Evolutionary conservation across 192 early-diverging fungal species (phyloP), one percentile per base, ranked within the genome.

Genomic region (Coemansia sp.): DNA sequence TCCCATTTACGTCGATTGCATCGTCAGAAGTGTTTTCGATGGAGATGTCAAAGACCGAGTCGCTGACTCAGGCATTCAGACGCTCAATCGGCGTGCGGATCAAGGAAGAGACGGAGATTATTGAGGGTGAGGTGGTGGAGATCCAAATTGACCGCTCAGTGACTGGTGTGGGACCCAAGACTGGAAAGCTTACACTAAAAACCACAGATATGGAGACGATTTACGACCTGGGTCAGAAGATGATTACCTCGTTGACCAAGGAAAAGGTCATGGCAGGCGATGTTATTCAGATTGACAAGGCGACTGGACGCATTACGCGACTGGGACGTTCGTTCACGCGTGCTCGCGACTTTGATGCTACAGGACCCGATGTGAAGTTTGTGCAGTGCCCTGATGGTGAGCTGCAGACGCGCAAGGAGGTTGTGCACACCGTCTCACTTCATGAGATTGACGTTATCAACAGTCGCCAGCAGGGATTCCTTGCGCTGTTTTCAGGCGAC

Each of bases 171-270:
- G 90, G 89, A 4, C 89, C 92, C 55, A 97, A 98, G 85, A 92
- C 93, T 1, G 97, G 97, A 19, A 99, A 99, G 80, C 81, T 99
- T 49, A 99, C 96, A 54, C 75, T 98, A 31, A 99, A 99, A 84
- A 99, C 97, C 23, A 99, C 96, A 17, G 97, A 99, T 46, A 99
- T 99, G 97, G 97, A 99, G 75, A 99, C 97, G 31, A 90, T 99
- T 60, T 99, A 98, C 60, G 97, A 99, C 75, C 74, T 99, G 62
- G 97, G 96, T 7, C 91, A 96, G 64, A 99, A 99, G 80, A 97
- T 99, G 96, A 97, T 99, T 72, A 93, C 93, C 51, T 86, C 94
- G 19, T 73, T 99, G 68, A 95, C 91, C 76, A 97, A 98, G 83
- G 96, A 99, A 64, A 99, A 99, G 75, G 94, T 97, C 44, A 86